Percentiles rank a stretch among this genome's conserved stretches.
phyloP scores from a whole-genome alignment of 176 grass and related monocot species.

The Aechmea fasciata region DNA sequence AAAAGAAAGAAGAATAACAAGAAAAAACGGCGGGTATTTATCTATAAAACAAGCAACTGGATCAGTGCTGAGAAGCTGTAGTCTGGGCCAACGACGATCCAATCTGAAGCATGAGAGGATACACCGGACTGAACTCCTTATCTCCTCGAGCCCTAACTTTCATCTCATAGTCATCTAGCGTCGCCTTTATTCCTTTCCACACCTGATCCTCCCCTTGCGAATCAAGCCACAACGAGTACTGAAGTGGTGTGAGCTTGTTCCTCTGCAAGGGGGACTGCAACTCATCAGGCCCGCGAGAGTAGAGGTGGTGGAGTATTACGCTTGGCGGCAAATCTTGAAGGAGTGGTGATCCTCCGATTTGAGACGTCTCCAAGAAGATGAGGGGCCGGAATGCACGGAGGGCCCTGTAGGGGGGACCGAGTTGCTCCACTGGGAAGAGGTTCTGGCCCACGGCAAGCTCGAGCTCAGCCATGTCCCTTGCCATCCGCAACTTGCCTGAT shows the following conservation, averaged over 20 bases:
- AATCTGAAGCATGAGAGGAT: slow-evolving; percentile 81
- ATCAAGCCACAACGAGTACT: slow-evolving; percentile 95
- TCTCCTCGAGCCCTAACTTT: slow-evolving; percentile 56
- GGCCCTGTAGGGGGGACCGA: slow-evolving; percentile 76
- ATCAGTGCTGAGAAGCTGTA: slow-evolving; percentile 10
- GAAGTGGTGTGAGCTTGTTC: slow-evolving; percentile 58
- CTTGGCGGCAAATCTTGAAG: slow-evolving; percentile 68
- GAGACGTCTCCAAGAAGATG: slow-evolving; percentile 84
- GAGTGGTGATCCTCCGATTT: slow-evolving; percentile 59
- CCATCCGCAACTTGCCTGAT: slow-evolving; percentile 87
- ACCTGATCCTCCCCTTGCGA: slow-evolving; percentile 82
- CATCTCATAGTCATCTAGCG: slow-evolving; percentile 77
- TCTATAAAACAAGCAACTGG: neutral
- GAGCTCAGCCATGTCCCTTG: slow-evolving; percentile 95
- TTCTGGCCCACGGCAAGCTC: slow-evolving; percentile 89
- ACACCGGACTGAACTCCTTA: slow-evolving; percentile 80
- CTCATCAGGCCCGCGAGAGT: slow-evolving; percentile 78
- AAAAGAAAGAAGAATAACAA: neutral
- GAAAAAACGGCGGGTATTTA: neutral
- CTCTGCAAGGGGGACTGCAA: slow-evolving; percentile 84
- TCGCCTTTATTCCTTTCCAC: slow-evolving; percentile 92
- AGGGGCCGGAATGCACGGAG: slow-evolving; percentile 79
- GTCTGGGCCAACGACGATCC: slow-evolving; percentile 46
- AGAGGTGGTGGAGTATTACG: slow-evolving; percentile 88
- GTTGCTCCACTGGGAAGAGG: slow-evolving; percentile 94